A percentile compares a stretch with the other conserved stretches of the same genome.
phyloP scores from a whole-genome alignment of 2,329 filamentous ascomycete genomes.

The Stagonosporopsis tanaceti region DNA sequence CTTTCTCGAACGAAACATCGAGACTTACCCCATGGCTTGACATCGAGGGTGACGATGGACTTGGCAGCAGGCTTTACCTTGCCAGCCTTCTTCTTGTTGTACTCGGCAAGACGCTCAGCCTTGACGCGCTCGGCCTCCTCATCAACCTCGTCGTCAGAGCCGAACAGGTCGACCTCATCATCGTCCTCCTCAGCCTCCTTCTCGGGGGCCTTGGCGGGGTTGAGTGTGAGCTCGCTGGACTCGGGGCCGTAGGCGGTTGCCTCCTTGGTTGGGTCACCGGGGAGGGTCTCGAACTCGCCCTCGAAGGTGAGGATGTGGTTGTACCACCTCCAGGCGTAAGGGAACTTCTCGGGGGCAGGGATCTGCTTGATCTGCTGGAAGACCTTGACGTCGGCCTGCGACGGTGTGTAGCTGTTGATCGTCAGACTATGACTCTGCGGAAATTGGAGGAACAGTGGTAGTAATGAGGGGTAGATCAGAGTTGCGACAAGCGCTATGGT shows the following conservation, averaged over 20 bases:
- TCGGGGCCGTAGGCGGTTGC: constrained; percentile 94
- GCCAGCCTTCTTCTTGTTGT: constrained; percentile 95
- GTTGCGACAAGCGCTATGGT: constrained; percentile 77
- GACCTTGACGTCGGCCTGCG: constrained; percentile 94
- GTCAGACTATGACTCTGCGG: constrained; percentile 36
- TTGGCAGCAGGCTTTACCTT: constrained; percentile 94
- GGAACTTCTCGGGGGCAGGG: constrained; percentile 86
- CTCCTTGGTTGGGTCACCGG: constrained; percentile 88
- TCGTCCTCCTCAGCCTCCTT: constrained; percentile 62
- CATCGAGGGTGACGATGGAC: constrained; percentile 92
- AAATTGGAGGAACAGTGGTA: constrained; percentile 20
- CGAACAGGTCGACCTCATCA: constrained; percentile 92
- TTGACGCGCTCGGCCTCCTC: constrained; percentile 83
- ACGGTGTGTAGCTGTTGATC: constrained; percentile 67
- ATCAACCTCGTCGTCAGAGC: constrained; percentile 72
- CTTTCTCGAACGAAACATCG: background rate
- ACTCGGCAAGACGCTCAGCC: constrained; percentile 90
- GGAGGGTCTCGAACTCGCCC: constrained; percentile 88
- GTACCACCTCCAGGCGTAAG: constrained; percentile 96
- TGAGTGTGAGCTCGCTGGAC: constrained; percentile 75
- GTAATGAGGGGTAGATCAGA: constrained; percentile 61
- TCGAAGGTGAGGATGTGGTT: constrained; percentile 96
- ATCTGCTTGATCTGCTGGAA: constrained; percentile 86
- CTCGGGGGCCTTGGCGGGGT: constrained; percentile 83
- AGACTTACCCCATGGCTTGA: constrained; percentile 96